Conservation (phyloP, 345 rosid species). For the Eucalyptus cloeziana region DNA sequence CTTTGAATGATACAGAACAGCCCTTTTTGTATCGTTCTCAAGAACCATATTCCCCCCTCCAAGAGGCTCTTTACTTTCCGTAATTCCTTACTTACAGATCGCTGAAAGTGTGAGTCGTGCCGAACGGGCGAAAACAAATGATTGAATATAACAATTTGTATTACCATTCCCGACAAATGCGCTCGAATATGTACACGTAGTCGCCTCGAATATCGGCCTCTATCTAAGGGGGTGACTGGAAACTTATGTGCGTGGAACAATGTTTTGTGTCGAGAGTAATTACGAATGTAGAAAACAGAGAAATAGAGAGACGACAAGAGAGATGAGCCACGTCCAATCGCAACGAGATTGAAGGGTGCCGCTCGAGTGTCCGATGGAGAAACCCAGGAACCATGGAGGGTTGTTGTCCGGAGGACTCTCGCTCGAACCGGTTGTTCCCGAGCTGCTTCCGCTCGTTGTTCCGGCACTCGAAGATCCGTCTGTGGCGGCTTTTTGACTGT, state of each 20-base stretch:
- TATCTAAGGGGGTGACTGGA: neutral
- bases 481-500: slow-evolving; percentile 37
- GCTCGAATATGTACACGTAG: neutral
- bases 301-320: neutral
- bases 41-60: neutral
- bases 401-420: neutral
- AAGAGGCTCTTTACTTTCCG: neutral
- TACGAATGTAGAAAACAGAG: neutral
- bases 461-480: neutral
- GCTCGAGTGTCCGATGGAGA: slow-evolving; percentile 30
- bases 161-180: neutral
- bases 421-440: neutral
- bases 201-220: neutral
- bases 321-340: neutral
- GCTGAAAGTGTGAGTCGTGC: neutral
- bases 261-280: neutral
- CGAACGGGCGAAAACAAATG: neutral
- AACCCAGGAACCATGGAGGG: slow-evolving; percentile 37
- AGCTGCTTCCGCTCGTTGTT: neutral
- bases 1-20: neutral
- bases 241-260: neutral
- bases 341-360: neutral
- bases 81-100: neutral
- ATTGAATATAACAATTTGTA: neutral
- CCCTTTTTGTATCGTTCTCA: neutral